Percentiles rank a stretch among this genome's conserved stretches.
Evolutionary conservation across 345 rosid species (phyloP).

Genomic region (Syzygium grande): DNA sequence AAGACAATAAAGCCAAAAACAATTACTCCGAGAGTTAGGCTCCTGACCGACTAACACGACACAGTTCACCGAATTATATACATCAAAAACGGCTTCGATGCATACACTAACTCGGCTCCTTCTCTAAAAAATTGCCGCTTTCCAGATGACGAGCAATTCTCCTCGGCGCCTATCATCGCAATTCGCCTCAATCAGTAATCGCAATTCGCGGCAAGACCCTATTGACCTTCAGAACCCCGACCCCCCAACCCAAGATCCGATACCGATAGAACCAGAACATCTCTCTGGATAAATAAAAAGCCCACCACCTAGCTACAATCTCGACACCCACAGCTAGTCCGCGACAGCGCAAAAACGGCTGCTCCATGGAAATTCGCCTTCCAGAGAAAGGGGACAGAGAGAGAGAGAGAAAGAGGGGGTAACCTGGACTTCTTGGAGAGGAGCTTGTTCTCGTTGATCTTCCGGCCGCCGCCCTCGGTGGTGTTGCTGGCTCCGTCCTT

Average conservation of each 20-base stretch:
- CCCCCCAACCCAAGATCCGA: neutral
- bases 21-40: neutral
- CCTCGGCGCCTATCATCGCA: neutral
- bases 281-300: neutral
- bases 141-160: neutral
- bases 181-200: neutral
- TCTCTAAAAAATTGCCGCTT: neutral
- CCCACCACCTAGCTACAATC: neutral
- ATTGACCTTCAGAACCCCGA: neutral
- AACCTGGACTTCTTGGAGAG: constrained; percentile 84
- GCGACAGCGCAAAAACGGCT: neutral
- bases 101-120: neutral
- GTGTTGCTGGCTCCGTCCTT: constrained; percentile 98
- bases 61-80: neutral
- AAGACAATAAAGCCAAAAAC: neutral
- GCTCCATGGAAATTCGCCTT: neutral
- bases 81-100: neutral
- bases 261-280: neutral
- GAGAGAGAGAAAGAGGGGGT: neutral
- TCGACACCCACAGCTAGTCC: neutral
- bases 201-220: neutral
- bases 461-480: constrained; percentile 89
- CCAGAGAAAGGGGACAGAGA: neutral
- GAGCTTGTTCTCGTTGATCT: constrained; percentile 96
- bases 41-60: neutral